Evolutionary conservation across 2,329 filamentous ascomycete genomes (phyloP).

Genomic region (Hortaea werneckii): DNA sequence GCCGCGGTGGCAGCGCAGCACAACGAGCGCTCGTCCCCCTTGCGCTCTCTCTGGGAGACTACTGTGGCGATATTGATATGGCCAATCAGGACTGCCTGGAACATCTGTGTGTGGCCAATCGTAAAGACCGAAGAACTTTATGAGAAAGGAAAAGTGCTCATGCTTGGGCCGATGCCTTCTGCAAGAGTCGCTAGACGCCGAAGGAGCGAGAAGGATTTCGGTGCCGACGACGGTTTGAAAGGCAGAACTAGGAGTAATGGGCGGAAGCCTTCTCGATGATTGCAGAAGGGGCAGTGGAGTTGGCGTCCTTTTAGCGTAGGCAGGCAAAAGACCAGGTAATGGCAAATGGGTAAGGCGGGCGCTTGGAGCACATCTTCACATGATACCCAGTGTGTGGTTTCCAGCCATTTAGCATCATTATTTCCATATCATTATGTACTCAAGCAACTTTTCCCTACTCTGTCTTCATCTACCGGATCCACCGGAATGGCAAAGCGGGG

Average conservation of each 20-base stretch:
- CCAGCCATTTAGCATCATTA: too few relatives aligned
- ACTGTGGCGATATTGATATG: conserved; percentile 2
- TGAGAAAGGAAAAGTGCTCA: conserved; percentile 10
- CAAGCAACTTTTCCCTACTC: too few relatives aligned
- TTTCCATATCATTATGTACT: too few relatives aligned
- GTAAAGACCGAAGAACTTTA: conserved; percentile 15
- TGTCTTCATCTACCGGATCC: too few relatives aligned
- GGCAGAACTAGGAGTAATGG: neutral
- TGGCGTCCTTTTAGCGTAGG: too few relatives aligned
- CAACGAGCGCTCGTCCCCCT: conserved; percentile 16
- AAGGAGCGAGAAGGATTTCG: neutral
- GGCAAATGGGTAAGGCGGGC: too few relatives aligned
- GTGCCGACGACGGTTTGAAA: neutral
- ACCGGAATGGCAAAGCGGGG: too few relatives aligned
- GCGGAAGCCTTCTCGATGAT: too few relatives aligned
- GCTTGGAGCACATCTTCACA: too few relatives aligned
- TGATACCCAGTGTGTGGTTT: too few relatives aligned
- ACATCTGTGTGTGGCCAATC: conserved; percentile 10
- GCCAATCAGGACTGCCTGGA: conserved; percentile 13
- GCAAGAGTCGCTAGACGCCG: neutral
- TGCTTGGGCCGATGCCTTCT: conserved; percentile 12
- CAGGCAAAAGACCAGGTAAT: too few relatives aligned
- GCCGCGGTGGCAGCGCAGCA: conserved; percentile 59
- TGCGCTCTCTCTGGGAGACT: conserved; percentile 10
- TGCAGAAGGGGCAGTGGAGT: too few relatives aligned